phyloP scores from a whole-genome alignment of 805 yeast species.

The Candida tammaniensis region DNA sequence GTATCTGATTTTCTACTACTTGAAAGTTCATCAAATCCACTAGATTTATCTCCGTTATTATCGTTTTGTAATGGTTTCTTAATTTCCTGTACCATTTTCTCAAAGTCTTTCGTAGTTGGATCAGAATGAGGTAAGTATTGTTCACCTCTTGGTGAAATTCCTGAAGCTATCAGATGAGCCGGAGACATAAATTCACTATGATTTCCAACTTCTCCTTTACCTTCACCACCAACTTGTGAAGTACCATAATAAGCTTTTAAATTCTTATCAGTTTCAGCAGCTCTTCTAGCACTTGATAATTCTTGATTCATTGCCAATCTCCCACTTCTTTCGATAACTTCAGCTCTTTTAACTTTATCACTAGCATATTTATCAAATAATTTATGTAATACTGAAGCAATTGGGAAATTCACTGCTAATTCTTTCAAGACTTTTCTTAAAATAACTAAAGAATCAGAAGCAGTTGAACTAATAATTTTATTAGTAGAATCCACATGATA shows the following conservation, averaged over 20 bases:
- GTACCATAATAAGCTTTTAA: slow-evolving; percentile 17
- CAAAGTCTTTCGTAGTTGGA: slow-evolving; percentile 23
- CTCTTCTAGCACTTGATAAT: slow-evolving; percentile 22
- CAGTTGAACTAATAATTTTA: slow-evolving; percentile 39
- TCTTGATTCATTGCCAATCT: slow-evolving; percentile 40
- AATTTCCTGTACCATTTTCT: slow-evolving; percentile 32
- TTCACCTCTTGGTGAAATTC: slow-evolving; percentile 26
- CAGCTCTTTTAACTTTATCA: slow-evolving; percentile 40
- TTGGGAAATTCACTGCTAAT: slow-evolving; percentile 37
- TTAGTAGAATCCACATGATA: slow-evolving; percentile 56
- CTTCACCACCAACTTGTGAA: slow-evolving; percentile 3
- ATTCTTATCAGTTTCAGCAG: slow-evolving; percentile 20
- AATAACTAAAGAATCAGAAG: slow-evolving; percentile 39
- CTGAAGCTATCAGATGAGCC: slow-evolving; percentile 19
- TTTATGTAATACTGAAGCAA: slow-evolving; percentile 34
- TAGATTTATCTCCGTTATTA: slow-evolving; percentile 1
- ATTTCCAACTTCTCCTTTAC: slow-evolving; percentile 5
- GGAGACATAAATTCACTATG: slow-evolving; percentile 13
- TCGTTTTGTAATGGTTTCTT: slow-evolving; percentile 16
- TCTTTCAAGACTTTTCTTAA: slow-evolving; percentile 37
- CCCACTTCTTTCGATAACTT: slow-evolving; percentile 36
- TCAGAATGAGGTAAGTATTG: slow-evolving; percentile 11
- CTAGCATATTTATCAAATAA: slow-evolving; percentile 42
- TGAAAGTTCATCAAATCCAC: neutral
- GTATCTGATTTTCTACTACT: slow-evolving; percentile 16